Conservation (phyloP, 768 basidiomycete genomes). For the Ramaria sp. region DNA sequence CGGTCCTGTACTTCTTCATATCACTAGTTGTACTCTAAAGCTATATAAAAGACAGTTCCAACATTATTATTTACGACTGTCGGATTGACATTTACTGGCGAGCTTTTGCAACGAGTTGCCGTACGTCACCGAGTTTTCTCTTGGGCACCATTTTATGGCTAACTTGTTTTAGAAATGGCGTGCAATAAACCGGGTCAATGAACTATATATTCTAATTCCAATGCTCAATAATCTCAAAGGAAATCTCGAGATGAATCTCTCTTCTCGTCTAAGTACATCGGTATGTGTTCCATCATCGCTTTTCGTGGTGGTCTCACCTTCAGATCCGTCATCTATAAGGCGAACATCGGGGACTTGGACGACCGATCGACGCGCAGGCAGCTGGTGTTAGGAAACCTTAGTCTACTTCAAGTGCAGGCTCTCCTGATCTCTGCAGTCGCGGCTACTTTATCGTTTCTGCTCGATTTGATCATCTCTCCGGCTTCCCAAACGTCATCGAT, state of each 20-base stretch:
- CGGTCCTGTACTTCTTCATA: slow-evolving; percentile 14
- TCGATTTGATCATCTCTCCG: slow-evolving; percentile 52
- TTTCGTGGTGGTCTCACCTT: neutral
- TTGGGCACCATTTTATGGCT: neutral
- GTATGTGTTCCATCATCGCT: slow-evolving; percentile 20
- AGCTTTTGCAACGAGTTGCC: slow-evolving; percentile 78
- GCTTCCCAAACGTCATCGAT: slow-evolving; percentile 11
- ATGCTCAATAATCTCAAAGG: slow-evolving; percentile 93
- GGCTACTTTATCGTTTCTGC: slow-evolving; percentile 60
- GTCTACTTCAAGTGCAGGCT: slow-evolving; percentile 88
- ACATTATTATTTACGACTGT: slow-evolving; percentile 76
- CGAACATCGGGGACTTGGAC: slow-evolving; percentile 90
- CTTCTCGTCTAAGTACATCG: slow-evolving; percentile 88
- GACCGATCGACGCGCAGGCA: slow-evolving; percentile 45
- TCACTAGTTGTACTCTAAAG: neutral
- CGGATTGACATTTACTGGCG: slow-evolving; percentile 83
- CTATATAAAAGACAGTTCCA: slow-evolving; percentile 57
- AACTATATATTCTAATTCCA: slow-evolving; percentile 93
- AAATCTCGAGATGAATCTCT: slow-evolving; percentile 98
- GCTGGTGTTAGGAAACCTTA: slow-evolving; percentile 73
- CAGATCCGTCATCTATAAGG: slow-evolving; percentile 14
- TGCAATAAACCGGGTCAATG: slow-evolving; percentile 83
- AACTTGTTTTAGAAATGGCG: slow-evolving; percentile 56
- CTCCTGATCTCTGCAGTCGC: slow-evolving; percentile 82
- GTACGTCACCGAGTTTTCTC: slow-evolving; percentile 30